phyloP scores from a whole-genome alignment of 1,139 yeast species.

The Groenewaldozyma auringiensis region DNA sequence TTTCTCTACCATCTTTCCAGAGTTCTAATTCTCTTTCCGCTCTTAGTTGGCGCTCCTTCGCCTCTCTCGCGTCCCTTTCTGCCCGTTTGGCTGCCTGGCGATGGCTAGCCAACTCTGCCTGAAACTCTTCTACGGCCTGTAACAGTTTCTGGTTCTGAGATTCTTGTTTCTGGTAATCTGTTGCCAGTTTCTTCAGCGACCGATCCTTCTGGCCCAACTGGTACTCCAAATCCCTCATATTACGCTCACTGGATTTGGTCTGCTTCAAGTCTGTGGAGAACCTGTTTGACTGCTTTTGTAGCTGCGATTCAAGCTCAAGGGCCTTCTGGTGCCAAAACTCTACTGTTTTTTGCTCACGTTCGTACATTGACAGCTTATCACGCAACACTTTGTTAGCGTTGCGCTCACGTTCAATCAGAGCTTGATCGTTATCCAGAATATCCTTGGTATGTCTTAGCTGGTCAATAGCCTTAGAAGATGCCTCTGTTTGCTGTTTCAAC shows the following conservation, averaged over 20 bases:
- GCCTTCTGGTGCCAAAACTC: slow-evolving; percentile 25
- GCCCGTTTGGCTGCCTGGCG: slow-evolving; percentile 38
- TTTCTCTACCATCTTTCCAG: slow-evolving; percentile 40
- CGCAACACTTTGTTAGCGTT: slow-evolving; percentile 23
- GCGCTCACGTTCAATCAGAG: slow-evolving; percentile 25
- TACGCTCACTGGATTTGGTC: slow-evolving; percentile 27
- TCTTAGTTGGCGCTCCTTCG: slow-evolving; percentile 46
- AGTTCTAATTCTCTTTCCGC: slow-evolving; percentile 60
- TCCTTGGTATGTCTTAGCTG: slow-evolving; percentile 17
- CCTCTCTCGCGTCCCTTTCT: slow-evolving; percentile 43
- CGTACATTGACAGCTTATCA: slow-evolving; percentile 19
- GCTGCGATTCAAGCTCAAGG: slow-evolving; percentile 31
- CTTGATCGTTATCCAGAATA: slow-evolving; percentile 18
- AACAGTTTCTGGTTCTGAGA: slow-evolving; percentile 34
- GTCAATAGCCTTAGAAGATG: slow-evolving; percentile 15
- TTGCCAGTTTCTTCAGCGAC: slow-evolving; percentile 24
- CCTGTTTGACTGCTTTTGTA: slow-evolving; percentile 31
- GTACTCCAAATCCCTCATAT: slow-evolving; percentile 25
- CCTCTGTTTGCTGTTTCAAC: slow-evolving; percentile 21
- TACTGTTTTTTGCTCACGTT: slow-evolving; percentile 27
- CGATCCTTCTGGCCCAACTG: slow-evolving; percentile 25
- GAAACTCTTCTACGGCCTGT: slow-evolving; percentile 35
- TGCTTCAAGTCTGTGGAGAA: slow-evolving; percentile 30
- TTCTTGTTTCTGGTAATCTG: slow-evolving; percentile 30
- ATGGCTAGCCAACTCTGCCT: slow-evolving; percentile 38